Conservation (phyloP, 352 stramenopile genomes). For the Phytophthora melonis region DNA sequence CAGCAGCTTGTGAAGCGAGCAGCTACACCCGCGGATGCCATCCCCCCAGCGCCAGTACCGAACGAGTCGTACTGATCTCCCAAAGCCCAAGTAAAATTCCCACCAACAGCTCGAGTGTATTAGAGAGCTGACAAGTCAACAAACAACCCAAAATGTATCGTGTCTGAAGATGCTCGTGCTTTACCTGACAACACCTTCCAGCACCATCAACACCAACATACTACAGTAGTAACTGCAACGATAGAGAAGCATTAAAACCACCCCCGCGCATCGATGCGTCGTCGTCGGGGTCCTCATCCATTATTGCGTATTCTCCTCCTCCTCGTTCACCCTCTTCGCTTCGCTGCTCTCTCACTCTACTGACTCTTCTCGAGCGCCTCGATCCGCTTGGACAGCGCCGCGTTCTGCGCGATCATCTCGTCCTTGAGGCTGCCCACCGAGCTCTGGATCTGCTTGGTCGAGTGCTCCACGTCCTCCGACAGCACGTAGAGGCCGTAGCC, state of each 20-base stretch:
- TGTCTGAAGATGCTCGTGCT: background rate
- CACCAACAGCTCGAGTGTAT: constrained; percentile 13
- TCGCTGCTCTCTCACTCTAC: constrained; percentile 36
- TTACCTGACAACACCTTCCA: background rate
- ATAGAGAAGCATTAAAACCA: constrained; percentile 26
- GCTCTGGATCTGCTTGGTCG: constrained; percentile 76
- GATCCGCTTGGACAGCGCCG: constrained; percentile 73
- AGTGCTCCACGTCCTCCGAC: constrained; percentile 75
- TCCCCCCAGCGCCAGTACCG: background rate
- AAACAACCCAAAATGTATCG: constrained; percentile 1
- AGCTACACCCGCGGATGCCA: constrained; percentile 15
- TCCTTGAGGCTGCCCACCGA: constrained; percentile 71
- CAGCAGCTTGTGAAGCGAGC: constrained; percentile 48
- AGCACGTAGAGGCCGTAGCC: constrained; percentile 78
- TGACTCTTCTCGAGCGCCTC: constrained; percentile 79
- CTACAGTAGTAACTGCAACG: background rate
- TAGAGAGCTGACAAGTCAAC: constrained; percentile 12
- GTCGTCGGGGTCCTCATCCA: constrained; percentile 23
- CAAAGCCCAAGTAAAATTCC: constrained; percentile 17
- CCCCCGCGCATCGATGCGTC: constrained; percentile 1
- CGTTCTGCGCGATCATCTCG: constrained; percentile 77
- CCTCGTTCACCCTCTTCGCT: background rate
- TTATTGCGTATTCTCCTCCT: constrained; percentile 13
- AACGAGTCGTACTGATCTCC: constrained; percentile 11
- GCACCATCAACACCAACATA: background rate